phyloP scores from a whole-genome alignment of 2,329 filamentous ascomycete species.

The Penicillium freii region DNA sequence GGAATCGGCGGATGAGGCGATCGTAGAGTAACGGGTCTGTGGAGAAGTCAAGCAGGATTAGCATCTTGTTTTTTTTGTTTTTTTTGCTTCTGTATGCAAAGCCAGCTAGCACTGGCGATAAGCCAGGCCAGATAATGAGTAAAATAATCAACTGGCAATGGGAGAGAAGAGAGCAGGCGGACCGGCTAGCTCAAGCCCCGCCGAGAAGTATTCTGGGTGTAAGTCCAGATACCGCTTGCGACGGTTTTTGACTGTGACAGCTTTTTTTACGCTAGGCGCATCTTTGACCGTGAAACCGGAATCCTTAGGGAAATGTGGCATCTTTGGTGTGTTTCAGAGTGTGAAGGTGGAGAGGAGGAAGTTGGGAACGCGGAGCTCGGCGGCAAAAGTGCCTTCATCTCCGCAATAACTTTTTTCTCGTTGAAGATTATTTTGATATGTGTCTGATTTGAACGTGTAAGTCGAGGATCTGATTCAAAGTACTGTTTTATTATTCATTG shows the following conservation, averaged over 20 bases:
- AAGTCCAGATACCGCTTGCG: slow-evolving; percentile 72
- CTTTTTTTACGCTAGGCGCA: slow-evolving; percentile 27
- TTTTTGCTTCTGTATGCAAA: slow-evolving; percentile 9
- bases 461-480: slow-evolving; percentile 3
- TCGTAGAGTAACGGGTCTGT: slow-evolving; percentile 79
- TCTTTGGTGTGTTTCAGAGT: slow-evolving; percentile 20
- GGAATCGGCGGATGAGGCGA: slow-evolving; percentile 72
- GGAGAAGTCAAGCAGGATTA: slow-evolving; percentile 25
- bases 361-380: slow-evolving; percentile 28
- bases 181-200: slow-evolving; percentile 63
- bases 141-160: slow-evolving; percentile 14
- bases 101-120: slow-evolving; percentile 7
- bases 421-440: slow-evolving; percentile 14
- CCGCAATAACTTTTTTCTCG: slow-evolving; percentile 10
- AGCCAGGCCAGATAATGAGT: neutral
- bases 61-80: slow-evolving; percentile 18
- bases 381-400: slow-evolving; percentile 28
- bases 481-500: neutral
- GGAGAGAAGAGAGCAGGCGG: slow-evolving; percentile 35
- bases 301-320: slow-evolving; percentile 41
- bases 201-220: slow-evolving; percentile 69
- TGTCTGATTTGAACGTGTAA: slow-evolving; percentile 20
- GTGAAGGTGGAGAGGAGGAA: slow-evolving; percentile 12
- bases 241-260: slow-evolving; percentile 67
- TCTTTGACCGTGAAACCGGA: slow-evolving; percentile 25